Base-by-base conservation (phyloP, 2,329 filamentous ascomycete genomes). In the Tothia fuscella region DNA sequence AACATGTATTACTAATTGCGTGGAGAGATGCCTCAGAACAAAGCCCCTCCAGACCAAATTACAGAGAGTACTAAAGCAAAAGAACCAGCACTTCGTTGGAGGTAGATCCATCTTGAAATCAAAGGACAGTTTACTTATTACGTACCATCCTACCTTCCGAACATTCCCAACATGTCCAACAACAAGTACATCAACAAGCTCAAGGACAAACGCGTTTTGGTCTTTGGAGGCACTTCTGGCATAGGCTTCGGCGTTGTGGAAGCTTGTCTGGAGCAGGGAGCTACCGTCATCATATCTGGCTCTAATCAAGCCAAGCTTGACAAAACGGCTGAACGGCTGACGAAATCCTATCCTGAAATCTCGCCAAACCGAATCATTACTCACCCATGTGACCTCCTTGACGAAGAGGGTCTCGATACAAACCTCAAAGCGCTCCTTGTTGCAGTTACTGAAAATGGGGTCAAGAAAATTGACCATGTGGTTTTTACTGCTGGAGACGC, bases 171-270 rank as follows among this genome's bases (percentile, higher is more conserved):
- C 49, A n/a, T n/a, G n/a, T n/a, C n/a, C n/a, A n/a, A n/a, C n/a
- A n/a, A 56, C 62, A 51, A 55, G 49, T 41, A 66, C 65, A 50
- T 67, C 50, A 66, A 68, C 48, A 72, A 71, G 52, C 66, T 73
- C 26, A 47, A 56, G 12, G 56, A 53, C 48, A 54, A 58, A 20
- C 64, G 61, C 45, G 57, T 79, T 49, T 68, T 83, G 29, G 58
- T 82, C 51, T 65, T 82, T 36, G 78, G 78, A 32, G 79, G 76
- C 33, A 72, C 73, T 2, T 68, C 70, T 13, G 78, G 78, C 37
- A 76, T 82, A 30, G 78, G 78, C 22, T 75, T 68, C 48, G 67
- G 61, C 41, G 72, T 77, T 7, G 76, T 78, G 38, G 70, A 78
- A 61, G 71, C 68, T 2, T 61, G 65, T 13, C 53, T 80, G 30